These are phyloP conservation scores for Penstemon newberryi DNA, from an alignment of 257 asterid genomes.

Conservation along the genomic window DNA sequence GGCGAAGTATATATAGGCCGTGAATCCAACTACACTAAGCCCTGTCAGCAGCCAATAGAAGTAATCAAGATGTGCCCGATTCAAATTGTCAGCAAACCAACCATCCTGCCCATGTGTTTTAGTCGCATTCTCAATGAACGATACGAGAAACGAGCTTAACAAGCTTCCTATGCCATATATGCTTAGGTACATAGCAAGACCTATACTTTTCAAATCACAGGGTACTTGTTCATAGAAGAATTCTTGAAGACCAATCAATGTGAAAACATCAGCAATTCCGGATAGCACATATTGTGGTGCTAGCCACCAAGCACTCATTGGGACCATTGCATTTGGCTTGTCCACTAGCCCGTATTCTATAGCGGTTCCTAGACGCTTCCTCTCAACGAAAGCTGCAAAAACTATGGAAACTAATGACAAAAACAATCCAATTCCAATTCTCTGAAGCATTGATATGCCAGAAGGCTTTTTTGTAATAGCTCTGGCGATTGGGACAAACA, in stretches of 20 bases:
- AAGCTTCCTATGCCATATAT: slow-evolving; percentile 47
- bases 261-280: slow-evolving; percentile 43
- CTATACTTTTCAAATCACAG: slow-evolving; percentile 42
- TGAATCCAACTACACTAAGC: slow-evolving; percentile 25
- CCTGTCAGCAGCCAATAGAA: slow-evolving; percentile 39
- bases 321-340: slow-evolving; percentile 44
- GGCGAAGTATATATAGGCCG: slow-evolving; percentile 25
- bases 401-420: slow-evolving; percentile 43
- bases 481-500: slow-evolving; percentile 45
- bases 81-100: slow-evolving; percentile 41
- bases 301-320: slow-evolving; percentile 76
- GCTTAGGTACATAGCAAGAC: slow-evolving; percentile 43
- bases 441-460: slow-evolving; percentile 61
- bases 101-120: slow-evolving; percentile 24
- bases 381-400: slow-evolving; percentile 57
- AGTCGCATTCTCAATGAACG: slow-evolving; percentile 32
- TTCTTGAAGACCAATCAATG: slow-evolving; percentile 53
- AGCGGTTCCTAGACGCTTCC: slow-evolving; percentile 47
- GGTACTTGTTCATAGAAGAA: slow-evolving; percentile 58
- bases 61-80: slow-evolving; percentile 42
- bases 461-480: slow-evolving; percentile 44
- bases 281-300: slow-evolving; percentile 47
- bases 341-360: slow-evolving; percentile 41
- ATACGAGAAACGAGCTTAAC: slow-evolving; percentile 49
- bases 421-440: slow-evolving; percentile 50